phyloP scores from a whole-genome alignment of 2,329 filamentous ascomycete genomes.

The Arthrinium puccinioides region DNA sequence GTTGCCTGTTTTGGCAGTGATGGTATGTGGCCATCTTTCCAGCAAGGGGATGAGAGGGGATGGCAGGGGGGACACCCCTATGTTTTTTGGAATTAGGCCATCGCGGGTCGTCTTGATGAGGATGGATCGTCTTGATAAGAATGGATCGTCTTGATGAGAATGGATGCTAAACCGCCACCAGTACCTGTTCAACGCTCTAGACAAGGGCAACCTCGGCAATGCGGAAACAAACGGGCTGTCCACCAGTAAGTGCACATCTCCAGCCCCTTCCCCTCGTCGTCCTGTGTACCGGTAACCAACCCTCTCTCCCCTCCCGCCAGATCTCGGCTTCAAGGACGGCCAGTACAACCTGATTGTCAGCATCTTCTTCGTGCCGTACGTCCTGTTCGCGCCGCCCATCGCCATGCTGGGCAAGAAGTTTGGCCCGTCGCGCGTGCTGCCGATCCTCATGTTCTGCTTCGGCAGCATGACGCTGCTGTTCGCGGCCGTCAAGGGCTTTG shows the following conservation, averaged over 20 bases:
- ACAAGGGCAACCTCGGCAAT: slow-evolving; percentile 47
- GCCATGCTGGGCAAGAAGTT: slow-evolving; percentile 62
- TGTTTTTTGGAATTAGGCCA: no score
- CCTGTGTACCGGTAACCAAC: slow-evolving; percentile 10
- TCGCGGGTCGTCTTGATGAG: no score
- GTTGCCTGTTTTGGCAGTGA: slow-evolving; percentile 45
- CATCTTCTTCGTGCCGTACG: slow-evolving; percentile 69
- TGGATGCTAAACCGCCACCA: no score
- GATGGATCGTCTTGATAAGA: no score
- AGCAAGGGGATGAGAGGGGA: no score
- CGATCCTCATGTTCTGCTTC: slow-evolving; percentile 59
- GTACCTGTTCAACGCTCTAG: slow-evolving; percentile 38
- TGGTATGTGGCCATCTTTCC: no score
- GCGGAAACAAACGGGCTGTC: slow-evolving; percentile 47
- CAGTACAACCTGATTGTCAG: slow-evolving; percentile 64
- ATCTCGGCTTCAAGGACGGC: slow-evolving; percentile 51
- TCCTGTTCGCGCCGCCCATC: slow-evolving; percentile 60
- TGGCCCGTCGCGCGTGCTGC: slow-evolving; percentile 56
- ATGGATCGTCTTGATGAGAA: no score
- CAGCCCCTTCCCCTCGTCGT: neutral
- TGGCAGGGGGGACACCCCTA: no score
- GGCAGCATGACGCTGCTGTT: slow-evolving; percentile 57
- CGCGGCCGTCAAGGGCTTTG: slow-evolving; percentile 50
- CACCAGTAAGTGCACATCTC: no score
- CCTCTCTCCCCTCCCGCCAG: slow-evolving; percentile 14